Conservation (phyloP, 2,329 filamentous ascomycete species). For the Aureobasidium sp. region DNA sequence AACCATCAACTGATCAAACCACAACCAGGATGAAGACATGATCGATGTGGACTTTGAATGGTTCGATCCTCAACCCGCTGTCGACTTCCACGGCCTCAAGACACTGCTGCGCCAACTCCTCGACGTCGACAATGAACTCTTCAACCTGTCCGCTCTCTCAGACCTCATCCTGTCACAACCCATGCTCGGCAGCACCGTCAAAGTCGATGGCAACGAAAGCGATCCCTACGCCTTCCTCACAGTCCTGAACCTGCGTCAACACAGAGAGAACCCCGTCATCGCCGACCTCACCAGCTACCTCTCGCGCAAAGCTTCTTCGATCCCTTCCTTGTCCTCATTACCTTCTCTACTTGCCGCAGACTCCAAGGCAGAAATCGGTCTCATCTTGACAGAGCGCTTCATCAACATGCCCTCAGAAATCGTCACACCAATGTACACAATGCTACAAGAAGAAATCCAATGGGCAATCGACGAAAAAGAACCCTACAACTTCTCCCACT, state of each 20-base stretch:
- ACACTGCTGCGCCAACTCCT: constrained; percentile 84
- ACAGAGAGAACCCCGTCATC: constrained; percentile 66
- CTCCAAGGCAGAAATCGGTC: constrained; percentile 56
- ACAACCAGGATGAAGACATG: constrained; percentile 70
- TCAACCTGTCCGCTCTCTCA: constrained; percentile 79
- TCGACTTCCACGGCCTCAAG: constrained; percentile 95
- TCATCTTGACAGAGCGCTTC: constrained; percentile 85
- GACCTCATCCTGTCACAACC: constrained; percentile 84
- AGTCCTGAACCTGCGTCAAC: constrained; percentile 72
- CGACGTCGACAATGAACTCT: constrained; percentile 76
- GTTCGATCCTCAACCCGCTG: constrained; percentile 85
- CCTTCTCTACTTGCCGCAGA: constrained; percentile 31
- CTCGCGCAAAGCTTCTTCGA: constrained; percentile 45
- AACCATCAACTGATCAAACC: background rate
- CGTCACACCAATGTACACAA: constrained; percentile 86
- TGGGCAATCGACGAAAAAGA: constrained; percentile 85
- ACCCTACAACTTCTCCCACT: constrained; percentile 89
- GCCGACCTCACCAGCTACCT: constrained; percentile 68
- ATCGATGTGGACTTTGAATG: constrained; percentile 97
- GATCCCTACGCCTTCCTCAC: constrained; percentile 92
- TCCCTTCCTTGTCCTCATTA: constrained; percentile 47
- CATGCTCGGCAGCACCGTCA: constrained; percentile 86
- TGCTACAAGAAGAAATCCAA: constrained; percentile 86
- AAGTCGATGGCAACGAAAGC: constrained; percentile 88
- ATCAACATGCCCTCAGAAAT: constrained; percentile 97